Conservation (phyloP, 192 early-diverging fungal genomes). For the Podila clonocystis region DNA sequence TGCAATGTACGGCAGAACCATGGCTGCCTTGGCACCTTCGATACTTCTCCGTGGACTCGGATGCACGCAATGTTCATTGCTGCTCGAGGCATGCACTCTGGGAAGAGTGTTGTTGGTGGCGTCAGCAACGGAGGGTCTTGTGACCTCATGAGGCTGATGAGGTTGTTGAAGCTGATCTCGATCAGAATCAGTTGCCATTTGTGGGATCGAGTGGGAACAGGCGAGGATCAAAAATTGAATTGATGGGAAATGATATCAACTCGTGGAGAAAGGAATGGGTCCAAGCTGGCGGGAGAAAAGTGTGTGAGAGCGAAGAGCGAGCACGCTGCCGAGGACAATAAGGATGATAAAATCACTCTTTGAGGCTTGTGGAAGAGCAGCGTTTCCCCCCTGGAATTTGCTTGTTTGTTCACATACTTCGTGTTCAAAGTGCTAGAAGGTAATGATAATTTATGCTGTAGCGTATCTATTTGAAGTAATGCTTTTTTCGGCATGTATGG, state of each 20-base stretch:
- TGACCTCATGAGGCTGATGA: no score
- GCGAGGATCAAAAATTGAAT: background rate
- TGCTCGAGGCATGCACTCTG: background rate
- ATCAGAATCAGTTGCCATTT: conserved; percentile 5
- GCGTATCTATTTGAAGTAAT: no score
- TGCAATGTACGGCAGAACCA: conserved; percentile 11
- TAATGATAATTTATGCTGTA: no score
- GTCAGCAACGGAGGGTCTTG: no score
- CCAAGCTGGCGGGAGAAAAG: background rate
- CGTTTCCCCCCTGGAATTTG: no score
- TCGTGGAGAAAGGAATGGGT: background rate
- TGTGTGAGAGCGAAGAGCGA: background rate
- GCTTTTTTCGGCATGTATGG: background rate
- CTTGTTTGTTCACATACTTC: no score
- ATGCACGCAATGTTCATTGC: background rate
- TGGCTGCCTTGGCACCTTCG: conserved; percentile 11
- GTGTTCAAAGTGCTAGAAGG: no score
- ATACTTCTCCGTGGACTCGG: background rate
- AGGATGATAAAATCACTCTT: background rate
- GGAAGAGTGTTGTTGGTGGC: no score
- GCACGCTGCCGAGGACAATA: background rate
- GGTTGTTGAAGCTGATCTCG: background rate
- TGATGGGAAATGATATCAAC: background rate
- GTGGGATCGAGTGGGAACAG: background rate
- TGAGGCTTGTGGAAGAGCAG: background rate